These are phyloP conservation scores for Pestalotiopsis sp. DNA, from an alignment of 2,329 filamentous ascomycete genomes.

Conservation along the genomic window DNA sequence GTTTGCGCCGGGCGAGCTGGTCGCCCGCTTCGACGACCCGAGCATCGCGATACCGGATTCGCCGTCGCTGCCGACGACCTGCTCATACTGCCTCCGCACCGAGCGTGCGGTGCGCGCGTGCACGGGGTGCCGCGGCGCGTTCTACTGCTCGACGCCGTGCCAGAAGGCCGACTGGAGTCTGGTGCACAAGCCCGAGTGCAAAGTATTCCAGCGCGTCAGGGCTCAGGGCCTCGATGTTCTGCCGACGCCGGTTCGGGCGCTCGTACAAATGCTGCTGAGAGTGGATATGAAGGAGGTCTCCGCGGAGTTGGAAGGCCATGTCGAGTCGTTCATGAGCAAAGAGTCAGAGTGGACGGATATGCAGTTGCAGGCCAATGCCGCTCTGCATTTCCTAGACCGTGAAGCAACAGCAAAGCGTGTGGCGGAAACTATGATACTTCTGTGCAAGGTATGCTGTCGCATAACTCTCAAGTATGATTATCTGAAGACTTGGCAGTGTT, in stretches of 20 bases:
- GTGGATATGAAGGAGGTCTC: slow-evolving; percentile 35
- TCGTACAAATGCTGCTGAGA: slow-evolving; percentile 53
- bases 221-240: slow-evolving; percentile 37
- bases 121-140: slow-evolving; percentile 53
- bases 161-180: slow-evolving; percentile 56
- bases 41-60: slow-evolving; percentile 52
- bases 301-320: slow-evolving; percentile 49
- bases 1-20: slow-evolving; percentile 46
- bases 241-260: slow-evolving; percentile 58
- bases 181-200: slow-evolving; percentile 59
- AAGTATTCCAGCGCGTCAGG: slow-evolving; percentile 43
- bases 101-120: slow-evolving; percentile 40
- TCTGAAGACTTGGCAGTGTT: no score
- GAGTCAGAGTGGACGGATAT: slow-evolving; percentile 46
- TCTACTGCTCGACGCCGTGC: slow-evolving; percentile 58
- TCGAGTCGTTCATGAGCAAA: slow-evolving; percentile 32
- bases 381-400: slow-evolving; percentile 48
- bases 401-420: slow-evolving; percentile 37
- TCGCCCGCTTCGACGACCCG: slow-evolving; percentile 46
- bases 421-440: slow-evolving; percentile 43
- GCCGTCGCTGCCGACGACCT: slow-evolving; percentile 42
- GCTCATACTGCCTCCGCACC: slow-evolving; percentile 50
- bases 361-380: slow-evolving; percentile 50
- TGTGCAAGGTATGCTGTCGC: no score
- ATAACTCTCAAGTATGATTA: no score